Conservation (phyloP, 192 early-diverging fungal species). For the Geranomyces michiganensis region DNA sequence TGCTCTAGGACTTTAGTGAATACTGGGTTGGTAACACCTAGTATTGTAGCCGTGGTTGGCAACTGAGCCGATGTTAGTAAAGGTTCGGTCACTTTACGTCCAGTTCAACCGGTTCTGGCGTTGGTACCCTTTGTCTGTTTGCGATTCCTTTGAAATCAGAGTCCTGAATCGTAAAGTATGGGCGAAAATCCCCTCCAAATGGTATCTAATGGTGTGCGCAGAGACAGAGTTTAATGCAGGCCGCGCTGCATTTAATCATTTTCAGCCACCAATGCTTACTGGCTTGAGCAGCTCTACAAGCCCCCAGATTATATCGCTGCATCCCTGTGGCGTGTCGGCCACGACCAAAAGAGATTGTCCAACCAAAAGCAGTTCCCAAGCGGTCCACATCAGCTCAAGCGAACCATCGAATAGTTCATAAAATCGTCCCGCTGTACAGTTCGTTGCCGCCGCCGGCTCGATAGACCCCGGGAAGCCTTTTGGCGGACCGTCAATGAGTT, state of each 20-base stretch:
- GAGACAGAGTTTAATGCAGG: neutral
- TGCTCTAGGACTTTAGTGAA: constrained; percentile 87
- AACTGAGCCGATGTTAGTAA: constrained; percentile 28
- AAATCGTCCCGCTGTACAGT: constrained; percentile 70
- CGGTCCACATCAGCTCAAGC: constrained; percentile 81
- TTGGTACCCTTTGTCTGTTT: constrained; percentile 54
- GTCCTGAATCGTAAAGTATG: constrained; percentile 97
- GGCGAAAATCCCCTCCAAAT: constrained; percentile 95
- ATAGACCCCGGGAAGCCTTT: neutral
- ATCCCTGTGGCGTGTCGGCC: constrained; percentile 84
- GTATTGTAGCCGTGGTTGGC: constrained; percentile 77
- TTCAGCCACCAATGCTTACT: constrained; percentile 57
- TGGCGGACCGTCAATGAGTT: constrained; percentile 62
- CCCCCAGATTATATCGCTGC: constrained; percentile 78
- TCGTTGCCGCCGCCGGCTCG: constrained; percentile 26
- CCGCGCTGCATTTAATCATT: neutral
- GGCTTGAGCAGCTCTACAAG: constrained; percentile 93
- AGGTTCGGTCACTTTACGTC: constrained; percentile 21
- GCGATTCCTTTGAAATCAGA: constrained; percentile 80
- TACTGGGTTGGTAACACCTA: constrained; percentile 95
- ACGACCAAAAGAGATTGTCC: constrained; percentile 89
- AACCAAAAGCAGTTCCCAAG: constrained; percentile 94
- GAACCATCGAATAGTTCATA: constrained; percentile 79
- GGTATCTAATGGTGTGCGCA: constrained; percentile 60
- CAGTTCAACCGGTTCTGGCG: too few relatives aligned